Conservation (phyloP, 2,329 filamentous ascomycete genomes). For the Diaporthe citriasiana region DNA sequence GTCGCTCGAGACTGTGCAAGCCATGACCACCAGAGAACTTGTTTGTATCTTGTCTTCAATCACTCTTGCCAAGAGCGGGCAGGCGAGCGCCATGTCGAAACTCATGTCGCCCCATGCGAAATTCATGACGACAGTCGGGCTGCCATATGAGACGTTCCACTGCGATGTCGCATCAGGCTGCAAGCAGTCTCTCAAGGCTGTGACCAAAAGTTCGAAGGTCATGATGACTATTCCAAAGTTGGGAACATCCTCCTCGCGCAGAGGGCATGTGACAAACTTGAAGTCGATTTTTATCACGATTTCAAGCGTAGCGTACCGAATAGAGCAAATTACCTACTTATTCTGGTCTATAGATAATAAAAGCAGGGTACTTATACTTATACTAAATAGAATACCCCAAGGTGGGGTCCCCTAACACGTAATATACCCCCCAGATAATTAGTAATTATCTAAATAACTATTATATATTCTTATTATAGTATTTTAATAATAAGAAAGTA, state of each 20-base stretch:
- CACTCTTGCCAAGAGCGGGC: background rate
- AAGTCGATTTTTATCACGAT: no score
- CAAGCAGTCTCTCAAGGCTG: background rate
- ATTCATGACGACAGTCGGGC: slow-evolving; percentile 17
- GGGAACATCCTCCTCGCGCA: background rate
- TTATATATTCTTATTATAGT: no score
- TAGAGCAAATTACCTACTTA: no score
- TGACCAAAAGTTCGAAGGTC: background rate
- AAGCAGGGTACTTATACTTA: no score
- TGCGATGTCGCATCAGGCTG: background rate
- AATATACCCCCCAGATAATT: no score
- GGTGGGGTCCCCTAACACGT: no score
- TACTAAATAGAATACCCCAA: no score
- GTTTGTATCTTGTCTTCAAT: background rate
- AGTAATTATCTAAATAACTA: no score
- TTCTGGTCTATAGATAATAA: no score
- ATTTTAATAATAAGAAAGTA: no score
- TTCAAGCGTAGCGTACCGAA: no score
- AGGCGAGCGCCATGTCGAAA: background rate
- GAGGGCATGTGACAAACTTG: background rate
- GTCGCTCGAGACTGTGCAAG: background rate
- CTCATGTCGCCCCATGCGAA: slow-evolving; percentile 3
- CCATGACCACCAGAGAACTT: background rate
- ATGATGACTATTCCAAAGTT: background rate
- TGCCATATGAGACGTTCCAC: background rate